These are phyloP conservation scores for Pseudofabraea citricarpa DNA, from an alignment of 2,329 filamentous ascomycete species.

Conservation along the genomic window DNA sequence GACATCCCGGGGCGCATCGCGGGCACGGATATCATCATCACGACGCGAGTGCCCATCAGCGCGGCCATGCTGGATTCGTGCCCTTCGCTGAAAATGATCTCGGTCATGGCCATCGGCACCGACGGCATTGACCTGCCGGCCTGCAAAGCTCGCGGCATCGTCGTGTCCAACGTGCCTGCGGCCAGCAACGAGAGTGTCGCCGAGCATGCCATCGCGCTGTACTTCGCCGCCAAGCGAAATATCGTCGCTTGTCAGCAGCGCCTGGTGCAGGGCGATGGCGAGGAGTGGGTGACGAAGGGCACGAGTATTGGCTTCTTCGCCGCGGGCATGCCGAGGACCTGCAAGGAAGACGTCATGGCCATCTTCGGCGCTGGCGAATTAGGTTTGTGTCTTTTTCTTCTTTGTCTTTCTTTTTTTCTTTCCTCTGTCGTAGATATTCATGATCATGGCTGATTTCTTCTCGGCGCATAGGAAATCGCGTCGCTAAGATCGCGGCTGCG, in stretches of 20 bases:
- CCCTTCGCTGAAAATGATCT: constrained; percentile 29
- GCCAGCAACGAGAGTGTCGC: constrained; percentile 32
- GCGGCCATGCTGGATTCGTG: constrained; percentile 22
- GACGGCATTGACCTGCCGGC: constrained; percentile 32
- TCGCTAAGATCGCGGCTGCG: constrained; percentile 15
- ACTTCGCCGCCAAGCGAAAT: constrained; percentile 31
- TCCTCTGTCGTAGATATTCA: neutral
- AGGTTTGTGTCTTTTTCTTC: constrained; percentile 11
- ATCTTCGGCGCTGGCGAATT: constrained; percentile 24
- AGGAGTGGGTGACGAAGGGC: constrained; percentile 21
- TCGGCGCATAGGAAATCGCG: constrained; percentile 14
- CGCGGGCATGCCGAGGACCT: constrained; percentile 14
- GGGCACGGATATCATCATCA: constrained; percentile 33
- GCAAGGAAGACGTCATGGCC: constrained; percentile 20
- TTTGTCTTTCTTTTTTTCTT: neutral
- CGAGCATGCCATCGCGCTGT: constrained; percentile 25
- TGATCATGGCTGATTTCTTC: no score
- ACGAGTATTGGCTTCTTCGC: constrained; percentile 19
- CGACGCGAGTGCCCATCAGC: constrained; percentile 27
- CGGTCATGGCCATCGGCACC: constrained; percentile 31
- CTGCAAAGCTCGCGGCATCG: constrained; percentile 28
- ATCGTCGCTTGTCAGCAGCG: constrained; percentile 27
- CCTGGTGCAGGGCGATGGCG: constrained; percentile 19
- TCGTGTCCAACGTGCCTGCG: constrained; percentile 32
- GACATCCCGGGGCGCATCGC: constrained; percentile 27